Evolutionary conservation across 2,329 filamentous ascomycete species (phyloP).

Genomic region (Nemania diffusa): DNA sequence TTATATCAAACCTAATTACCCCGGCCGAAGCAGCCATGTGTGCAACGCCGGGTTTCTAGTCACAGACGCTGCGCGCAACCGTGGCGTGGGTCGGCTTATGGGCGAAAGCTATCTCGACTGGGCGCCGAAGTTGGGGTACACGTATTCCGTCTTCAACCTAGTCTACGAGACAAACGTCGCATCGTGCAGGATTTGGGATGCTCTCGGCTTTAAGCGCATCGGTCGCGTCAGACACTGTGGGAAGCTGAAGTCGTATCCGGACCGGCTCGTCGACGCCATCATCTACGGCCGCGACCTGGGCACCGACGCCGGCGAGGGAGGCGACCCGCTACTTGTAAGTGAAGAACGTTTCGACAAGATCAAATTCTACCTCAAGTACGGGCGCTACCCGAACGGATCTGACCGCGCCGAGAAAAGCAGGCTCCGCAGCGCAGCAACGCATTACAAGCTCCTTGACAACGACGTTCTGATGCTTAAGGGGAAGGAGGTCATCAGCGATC

Average conservation of each 20-base stretch:
- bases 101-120: conserved; percentile 81
- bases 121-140: conserved; percentile 84
- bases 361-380: conserved; percentile 94
- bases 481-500: conserved; percentile 95
- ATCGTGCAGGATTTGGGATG: conserved; percentile 91
- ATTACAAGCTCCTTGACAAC: conserved; percentile 84
- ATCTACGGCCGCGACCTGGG: conserved; percentile 77
- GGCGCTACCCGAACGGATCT: conserved; percentile 91
- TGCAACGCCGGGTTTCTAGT: conserved; percentile 87
- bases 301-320: conserved; percentile 53
- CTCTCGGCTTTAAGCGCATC: conserved; percentile 90
- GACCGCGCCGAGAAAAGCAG: conserved; percentile 96
- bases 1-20: conserved; percentile 95
- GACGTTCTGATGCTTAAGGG: conserved; percentile 96
- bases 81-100: conserved; percentile 79
- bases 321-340: conserved; percentile 82
- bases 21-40: conserved; percentile 87
- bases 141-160: conserved; percentile 92
- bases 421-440: conserved; percentile 89
- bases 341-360: conserved; percentile 99
- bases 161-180: conserved; percentile 95
- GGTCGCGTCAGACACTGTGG: conserved; percentile 81
- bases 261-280: conserved; percentile 77
- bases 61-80: conserved; percentile 76
- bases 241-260: conserved; percentile 74